Base-by-base conservation (phyloP, 1,139 yeast genomes). In the Taphrina confusa region DNA sequence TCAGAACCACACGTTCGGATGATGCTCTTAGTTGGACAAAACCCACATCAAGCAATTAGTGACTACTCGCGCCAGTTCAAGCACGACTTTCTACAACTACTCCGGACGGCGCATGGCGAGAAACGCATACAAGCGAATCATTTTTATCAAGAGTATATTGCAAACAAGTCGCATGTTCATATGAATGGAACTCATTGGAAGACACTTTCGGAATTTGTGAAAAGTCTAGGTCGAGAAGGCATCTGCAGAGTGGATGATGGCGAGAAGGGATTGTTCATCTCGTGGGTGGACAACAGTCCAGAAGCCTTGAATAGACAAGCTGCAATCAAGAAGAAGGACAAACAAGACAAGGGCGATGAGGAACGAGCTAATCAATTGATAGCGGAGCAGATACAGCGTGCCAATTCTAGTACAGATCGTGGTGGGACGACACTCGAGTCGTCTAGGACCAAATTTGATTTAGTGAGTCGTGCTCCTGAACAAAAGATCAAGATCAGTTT, bases 111-210 rank as follows among this genome's bases (percentile, higher is more conserved):
- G 50, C 97, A 92, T 70, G 96, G 97, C 1, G 90, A 88, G 60
- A 90, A 89, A 70, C 74, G 76, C 62, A 80, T 91, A 56, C 84
- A 83, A 64, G 94, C 92, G 8, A 92, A 94, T 72, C 80, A 82
- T 69, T 89, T 89, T 69, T 92, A 92, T 74, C 96, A 91, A 68
- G 97, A 91, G 70, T 87, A 86, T 68, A 74, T 79, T 61, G 80
- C 80, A 65, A 88, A 90, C 69, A 81, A 82, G 68, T 82, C 87
- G 61, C 97, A 92, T 71, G 76, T 90, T 3, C 98, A 91, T 71
- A 82, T 92, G 85, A 90, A 89, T 69, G 84, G 97, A 2, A 92
- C 98, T 0, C 77, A 78, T 64, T 92, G 95, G 91, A 71, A 79
- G 2, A 80, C 86, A 3, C 73, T 94, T 42, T 80, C 92, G 0